Evolutionary conservation across 345 rosid genomes (phyloP).

Genomic region (Heritiera littoralis): DNA sequence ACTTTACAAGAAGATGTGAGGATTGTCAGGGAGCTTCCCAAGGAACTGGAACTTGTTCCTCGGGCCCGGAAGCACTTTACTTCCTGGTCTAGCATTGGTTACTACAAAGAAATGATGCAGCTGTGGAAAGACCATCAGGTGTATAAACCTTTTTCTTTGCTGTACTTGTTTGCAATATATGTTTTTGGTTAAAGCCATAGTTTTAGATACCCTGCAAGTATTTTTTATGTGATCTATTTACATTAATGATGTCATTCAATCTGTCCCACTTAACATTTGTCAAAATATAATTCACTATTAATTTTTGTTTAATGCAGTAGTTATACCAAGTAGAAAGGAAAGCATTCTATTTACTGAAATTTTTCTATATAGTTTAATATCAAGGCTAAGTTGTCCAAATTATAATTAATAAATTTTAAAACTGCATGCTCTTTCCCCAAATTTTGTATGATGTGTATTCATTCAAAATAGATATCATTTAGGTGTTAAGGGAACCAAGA

Average conservation of each 20-base stretch:
- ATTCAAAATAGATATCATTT: background rate
- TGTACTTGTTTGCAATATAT: background rate
- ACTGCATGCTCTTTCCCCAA: constrained; percentile 1
- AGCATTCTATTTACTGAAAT: constrained; percentile 3
- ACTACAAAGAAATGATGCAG: constrained; percentile 78
- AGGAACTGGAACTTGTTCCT: constrained; percentile 66
- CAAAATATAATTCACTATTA: background rate
- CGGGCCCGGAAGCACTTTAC: constrained; percentile 88
- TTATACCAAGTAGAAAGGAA: background rate
- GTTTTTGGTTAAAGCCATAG: background rate
- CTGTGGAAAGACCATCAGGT: constrained; percentile 76
- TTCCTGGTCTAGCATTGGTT: constrained; percentile 77
- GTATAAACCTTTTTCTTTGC: constrained; percentile 6
- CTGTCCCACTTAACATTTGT: background rate
- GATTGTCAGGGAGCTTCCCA: constrained; percentile 70
- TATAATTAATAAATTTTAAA: background rate
- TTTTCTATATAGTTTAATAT: background rate
- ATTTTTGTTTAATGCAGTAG: constrained; percentile 3
- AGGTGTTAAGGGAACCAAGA: background rate
- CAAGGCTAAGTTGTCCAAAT: background rate
- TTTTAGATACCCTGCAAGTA: constrained; percentile 2
- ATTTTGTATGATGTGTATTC: background rate
- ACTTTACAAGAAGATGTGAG: constrained; percentile 66
- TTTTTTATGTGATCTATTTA: background rate
- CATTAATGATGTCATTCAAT: background rate